phyloP scores from a whole-genome alignment of 164 flowering plant species.

The Nymphaea thermarum region DNA sequence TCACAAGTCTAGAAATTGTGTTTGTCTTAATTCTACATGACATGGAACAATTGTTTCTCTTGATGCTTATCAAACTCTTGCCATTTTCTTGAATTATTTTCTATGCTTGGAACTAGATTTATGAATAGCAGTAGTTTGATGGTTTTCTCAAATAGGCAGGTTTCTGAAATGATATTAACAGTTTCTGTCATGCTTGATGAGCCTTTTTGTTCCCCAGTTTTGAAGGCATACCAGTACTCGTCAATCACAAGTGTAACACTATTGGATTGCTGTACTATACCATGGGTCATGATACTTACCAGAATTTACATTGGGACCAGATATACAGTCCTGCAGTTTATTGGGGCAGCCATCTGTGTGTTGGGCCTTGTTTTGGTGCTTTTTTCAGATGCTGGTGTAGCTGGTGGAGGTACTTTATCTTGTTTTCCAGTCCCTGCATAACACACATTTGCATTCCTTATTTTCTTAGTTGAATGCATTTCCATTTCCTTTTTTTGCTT shows the following conservation, averaged over 20 bases:
- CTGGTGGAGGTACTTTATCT: constrained; percentile 43
- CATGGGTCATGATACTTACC: constrained; percentile 69
- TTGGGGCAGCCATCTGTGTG: constrained; percentile 49
- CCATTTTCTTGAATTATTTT: too few species aligned
- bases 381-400: constrained; percentile 61
- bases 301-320: constrained; percentile 54
- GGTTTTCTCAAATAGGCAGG: too few species aligned
- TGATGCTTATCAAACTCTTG: too few species aligned
- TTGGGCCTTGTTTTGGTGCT: constrained; percentile 60
- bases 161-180: too few species aligned
- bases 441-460: too few species aligned
- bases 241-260: constrained; percentile 78
- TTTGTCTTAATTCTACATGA: too few species aligned
- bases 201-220: constrained; percentile 27
- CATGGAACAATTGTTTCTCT: too few species aligned
- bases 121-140: not conserved
- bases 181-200: too few species aligned
- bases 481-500: not conserved
- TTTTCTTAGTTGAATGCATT: not conserved
- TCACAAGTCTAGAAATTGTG: too few species aligned
- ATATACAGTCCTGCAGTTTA: constrained; percentile 49
- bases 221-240: constrained; percentile 59
- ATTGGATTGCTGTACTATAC: constrained; percentile 68
- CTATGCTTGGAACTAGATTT: not conserved
- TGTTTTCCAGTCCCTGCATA: not conserved